Evolutionary conservation across 2,329 filamentous ascomycete genomes (phyloP).

Genomic region (Plenodomus biglobosus): DNA sequence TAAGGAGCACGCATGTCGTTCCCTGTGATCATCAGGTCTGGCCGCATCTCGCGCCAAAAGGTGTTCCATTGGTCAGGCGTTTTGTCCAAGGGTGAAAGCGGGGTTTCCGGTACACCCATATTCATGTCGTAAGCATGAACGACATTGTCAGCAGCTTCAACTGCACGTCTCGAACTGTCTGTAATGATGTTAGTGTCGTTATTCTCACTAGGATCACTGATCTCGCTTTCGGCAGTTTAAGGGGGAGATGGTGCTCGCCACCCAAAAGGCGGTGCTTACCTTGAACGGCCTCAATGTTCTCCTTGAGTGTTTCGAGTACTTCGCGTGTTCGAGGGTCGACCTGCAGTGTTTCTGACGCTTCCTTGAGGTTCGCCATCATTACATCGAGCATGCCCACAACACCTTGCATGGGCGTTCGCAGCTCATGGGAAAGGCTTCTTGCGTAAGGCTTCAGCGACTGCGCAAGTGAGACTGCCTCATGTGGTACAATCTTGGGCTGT

Average conservation of each 20-base stretch:
- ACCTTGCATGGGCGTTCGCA: conserved; percentile 74
- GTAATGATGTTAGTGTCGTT: conserved; percentile 14
- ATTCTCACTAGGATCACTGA: not conserved
- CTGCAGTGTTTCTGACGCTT: conserved; percentile 62
- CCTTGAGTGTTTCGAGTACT: conserved; percentile 64
- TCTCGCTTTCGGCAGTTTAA: not conserved
- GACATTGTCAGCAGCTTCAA: conserved; percentile 74
- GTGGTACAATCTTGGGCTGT: conserved; percentile 53
- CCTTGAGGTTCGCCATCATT: conserved; percentile 71
- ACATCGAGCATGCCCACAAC: conserved; percentile 76
- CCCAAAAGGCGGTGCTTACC: conserved; percentile 42
- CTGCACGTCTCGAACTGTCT: conserved; percentile 71
- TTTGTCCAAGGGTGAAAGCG: conserved; percentile 48
- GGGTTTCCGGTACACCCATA: conserved; percentile 70
- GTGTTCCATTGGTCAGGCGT: conserved; percentile 28
- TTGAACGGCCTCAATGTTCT: conserved; percentile 72
- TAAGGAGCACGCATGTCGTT: conserved; percentile 45
- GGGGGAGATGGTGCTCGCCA: not conserved
- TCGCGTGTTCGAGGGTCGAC: conserved; percentile 53
- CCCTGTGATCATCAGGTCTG: conserved; percentile 49
- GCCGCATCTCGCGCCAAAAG: conserved; percentile 41
- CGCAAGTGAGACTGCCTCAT: conserved; percentile 59
- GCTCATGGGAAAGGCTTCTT: conserved; percentile 70
- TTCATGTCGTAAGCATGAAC: conserved; percentile 75
- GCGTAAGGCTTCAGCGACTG: conserved; percentile 72